Conservation (phyloP, 345 rosid genomes). For the Salix koriyanagi region DNA sequence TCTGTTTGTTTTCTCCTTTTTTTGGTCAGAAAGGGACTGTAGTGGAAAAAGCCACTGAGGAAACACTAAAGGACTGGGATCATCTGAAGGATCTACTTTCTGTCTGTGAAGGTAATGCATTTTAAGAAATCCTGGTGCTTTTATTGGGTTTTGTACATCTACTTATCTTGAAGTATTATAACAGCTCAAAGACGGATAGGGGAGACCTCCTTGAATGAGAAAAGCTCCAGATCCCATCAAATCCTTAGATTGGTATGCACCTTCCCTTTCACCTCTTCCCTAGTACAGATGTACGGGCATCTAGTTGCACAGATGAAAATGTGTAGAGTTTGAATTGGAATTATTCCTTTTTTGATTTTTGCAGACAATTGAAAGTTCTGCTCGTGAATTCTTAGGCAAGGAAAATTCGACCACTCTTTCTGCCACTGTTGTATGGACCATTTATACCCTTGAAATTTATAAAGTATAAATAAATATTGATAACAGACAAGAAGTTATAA, state of each 20-base stretch:
- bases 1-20: not conserved
- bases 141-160: slow-evolving; percentile 8
- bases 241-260: slow-evolving; percentile 76
- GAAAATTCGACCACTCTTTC: slow-evolving; percentile 80
- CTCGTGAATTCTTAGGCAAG: slow-evolving; percentile 90
- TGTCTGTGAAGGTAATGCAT: slow-evolving; percentile 73
- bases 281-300: slow-evolving; percentile 9
- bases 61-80: slow-evolving; percentile 74
- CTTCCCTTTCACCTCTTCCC: not conserved
- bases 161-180: slow-evolving; percentile 19
- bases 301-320: not conserved
- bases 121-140: slow-evolving; percentile 1
- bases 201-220: slow-evolving; percentile 86
- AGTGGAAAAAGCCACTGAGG: slow-evolving; percentile 82
- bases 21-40: slow-evolving; percentile 71
- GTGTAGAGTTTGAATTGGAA: not conserved
- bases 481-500: not conserved
- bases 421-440: slow-evolving; percentile 79
- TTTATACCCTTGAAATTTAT: not conserved
- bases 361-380: slow-evolving; percentile 91
- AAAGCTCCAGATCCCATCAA: slow-evolving; percentile 98
- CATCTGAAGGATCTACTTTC: slow-evolving; percentile 84
- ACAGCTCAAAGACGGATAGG: slow-evolving; percentile 91
- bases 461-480: not conserved
- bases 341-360: slow-evolving; percentile 18